These are phyloP conservation scores for Alternaria incomplexa DNA, from an alignment of 2,329 filamentous ascomycete genomes.

Conservation along the genomic window DNA sequence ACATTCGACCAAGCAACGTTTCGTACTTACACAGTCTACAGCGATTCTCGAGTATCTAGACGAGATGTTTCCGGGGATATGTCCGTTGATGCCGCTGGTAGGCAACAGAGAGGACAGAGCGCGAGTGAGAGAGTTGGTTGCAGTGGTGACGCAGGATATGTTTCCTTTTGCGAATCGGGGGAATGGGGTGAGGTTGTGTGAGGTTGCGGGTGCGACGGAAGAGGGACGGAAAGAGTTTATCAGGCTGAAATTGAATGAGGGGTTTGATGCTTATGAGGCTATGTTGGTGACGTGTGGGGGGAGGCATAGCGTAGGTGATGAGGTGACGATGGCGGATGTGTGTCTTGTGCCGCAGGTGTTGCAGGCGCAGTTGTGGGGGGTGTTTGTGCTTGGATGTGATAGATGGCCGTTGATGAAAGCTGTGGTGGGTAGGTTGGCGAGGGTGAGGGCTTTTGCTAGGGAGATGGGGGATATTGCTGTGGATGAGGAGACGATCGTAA, in stretches of 20 bases:
- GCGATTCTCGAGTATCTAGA: background rate
- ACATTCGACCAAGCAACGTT: background rate
- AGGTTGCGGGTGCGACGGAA: constrained; percentile 42
- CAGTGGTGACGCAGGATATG: constrained; percentile 63
- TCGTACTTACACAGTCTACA: background rate
- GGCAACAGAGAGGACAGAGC: constrained; percentile 54
- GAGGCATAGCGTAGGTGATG: constrained; percentile 62
- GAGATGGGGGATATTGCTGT: constrained; percentile 1
- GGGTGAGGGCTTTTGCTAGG: constrained; percentile 55
- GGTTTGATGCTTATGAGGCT: constrained; percentile 64
- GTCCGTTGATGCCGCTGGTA: constrained; percentile 41
- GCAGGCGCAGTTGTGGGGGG: constrained; percentile 61
- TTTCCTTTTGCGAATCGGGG: constrained; percentile 67
- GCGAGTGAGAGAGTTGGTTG: constrained; percentile 59
- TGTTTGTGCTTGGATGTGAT: constrained; percentile 52
- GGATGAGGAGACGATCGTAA: background rate
- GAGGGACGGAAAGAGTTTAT: constrained; percentile 1
- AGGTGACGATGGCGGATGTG: constrained; percentile 64
- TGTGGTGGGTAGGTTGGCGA: constrained; percentile 56
- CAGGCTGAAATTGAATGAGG: constrained; percentile 54
- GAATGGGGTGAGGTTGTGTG: constrained; percentile 58
- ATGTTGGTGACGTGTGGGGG: constrained; percentile 51
- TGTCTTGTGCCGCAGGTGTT: constrained; percentile 65
- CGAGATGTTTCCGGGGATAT: background rate
- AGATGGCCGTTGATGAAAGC: constrained; percentile 56